These are phyloP conservation scores for Podila minutissima DNA, from an alignment of 192 early-diverging fungal genomes.

Conservation along the genomic window DNA sequence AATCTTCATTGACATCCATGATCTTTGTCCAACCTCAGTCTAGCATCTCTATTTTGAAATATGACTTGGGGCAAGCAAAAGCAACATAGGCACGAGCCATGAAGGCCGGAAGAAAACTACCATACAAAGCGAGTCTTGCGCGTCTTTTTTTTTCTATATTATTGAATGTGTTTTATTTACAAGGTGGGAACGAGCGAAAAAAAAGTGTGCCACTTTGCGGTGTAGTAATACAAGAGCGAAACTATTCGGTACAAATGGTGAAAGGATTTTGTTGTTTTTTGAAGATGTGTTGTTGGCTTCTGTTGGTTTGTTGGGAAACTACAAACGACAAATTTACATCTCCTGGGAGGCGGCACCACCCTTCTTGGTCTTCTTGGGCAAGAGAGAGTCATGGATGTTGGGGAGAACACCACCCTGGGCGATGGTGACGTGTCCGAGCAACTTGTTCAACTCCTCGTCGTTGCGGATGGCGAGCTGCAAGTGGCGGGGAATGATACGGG, in stretches of 20 bases:
- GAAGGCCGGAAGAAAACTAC: neutral
- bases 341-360: constrained; percentile 70
- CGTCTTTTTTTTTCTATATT: constrained; percentile 1
- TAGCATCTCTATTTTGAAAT: too few relatives aligned
- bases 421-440: constrained; percentile 76
- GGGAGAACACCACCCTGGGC: constrained; percentile 94
- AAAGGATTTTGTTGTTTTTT: too few relatives aligned
- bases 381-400: constrained; percentile 89
- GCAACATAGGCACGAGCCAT: neutral
- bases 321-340: constrained; percentile 57
- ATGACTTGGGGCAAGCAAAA: too few relatives aligned
- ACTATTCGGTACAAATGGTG: constrained; percentile 3
- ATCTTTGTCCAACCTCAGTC: too few relatives aligned
- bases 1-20: too few relatives aligned
- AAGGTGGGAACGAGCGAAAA: neutral
- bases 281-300: constrained; percentile 7
- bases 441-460: constrained; percentile 86
- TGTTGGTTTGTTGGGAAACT: constrained; percentile 16
- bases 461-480: constrained; percentile 95
- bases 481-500: constrained; percentile 96
- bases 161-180: neutral
- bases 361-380: constrained; percentile 87
- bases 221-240: constrained; percentile 1
- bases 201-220: neutral
- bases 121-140: neutral